These are phyloP conservation scores for Boletus edulis DNA, from an alignment of 768 basidiomycete species.

Conservation along the genomic window DNA sequence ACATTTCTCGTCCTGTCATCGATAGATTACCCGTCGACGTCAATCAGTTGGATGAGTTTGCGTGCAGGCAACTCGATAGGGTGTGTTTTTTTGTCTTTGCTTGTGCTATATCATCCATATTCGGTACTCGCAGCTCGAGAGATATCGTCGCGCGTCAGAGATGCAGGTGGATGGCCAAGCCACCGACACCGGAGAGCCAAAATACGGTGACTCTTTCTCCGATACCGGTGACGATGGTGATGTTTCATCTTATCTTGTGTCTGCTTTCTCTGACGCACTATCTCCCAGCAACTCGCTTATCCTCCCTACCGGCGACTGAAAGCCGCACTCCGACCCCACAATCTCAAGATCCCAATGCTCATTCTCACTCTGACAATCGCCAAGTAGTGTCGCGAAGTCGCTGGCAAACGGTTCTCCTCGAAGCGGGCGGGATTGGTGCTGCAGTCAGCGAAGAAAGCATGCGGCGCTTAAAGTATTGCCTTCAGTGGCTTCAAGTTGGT, in stretches of 20 bases:
- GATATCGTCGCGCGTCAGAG: constrained; percentile 43
- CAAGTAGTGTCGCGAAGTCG: constrained; percentile 72
- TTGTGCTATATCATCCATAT: neutral
- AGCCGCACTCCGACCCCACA: constrained; percentile 24
- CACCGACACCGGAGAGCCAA: neutral
- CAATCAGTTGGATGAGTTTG: constrained; percentile 80
- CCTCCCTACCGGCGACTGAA: neutral
- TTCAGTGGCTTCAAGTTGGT: constrained; percentile 84
- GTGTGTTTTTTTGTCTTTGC: constrained; percentile 38
- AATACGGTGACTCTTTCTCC: neutral
- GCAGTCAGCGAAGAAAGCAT: constrained; percentile 91
- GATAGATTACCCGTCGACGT: constrained; percentile 73
- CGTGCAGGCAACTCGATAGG: constrained; percentile 82
- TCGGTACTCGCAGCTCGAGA: constrained; percentile 40
- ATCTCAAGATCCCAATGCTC: constrained; percentile 13
- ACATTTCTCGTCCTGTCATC: constrained; percentile 79
- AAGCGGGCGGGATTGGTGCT: constrained; percentile 85
- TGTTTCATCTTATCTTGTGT: constrained; percentile 3
- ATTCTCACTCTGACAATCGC: constrained; percentile 24
- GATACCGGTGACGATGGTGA: constrained; percentile 6
- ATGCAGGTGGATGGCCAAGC: constrained; percentile 24
- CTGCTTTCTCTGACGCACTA: neutral
- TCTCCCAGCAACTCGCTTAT: neutral
- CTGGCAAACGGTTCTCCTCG: constrained; percentile 81
- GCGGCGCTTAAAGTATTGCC: constrained; percentile 78